Conservation (phyloP, 768 basidiomycete genomes). For the Clitopilus hobsonii region DNA sequence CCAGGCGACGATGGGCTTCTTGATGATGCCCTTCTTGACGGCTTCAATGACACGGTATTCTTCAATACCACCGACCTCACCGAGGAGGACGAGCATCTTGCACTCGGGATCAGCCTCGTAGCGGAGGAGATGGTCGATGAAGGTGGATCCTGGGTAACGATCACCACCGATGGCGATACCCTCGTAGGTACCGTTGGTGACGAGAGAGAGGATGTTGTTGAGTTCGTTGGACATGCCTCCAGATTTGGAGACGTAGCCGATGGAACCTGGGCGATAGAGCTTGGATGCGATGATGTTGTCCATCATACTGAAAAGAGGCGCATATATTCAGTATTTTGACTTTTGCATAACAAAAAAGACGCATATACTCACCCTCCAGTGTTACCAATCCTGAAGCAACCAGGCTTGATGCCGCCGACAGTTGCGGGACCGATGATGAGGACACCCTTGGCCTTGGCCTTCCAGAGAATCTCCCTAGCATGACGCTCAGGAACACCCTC, state of each 20-base stretch:
- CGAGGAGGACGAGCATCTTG: conserved; percentile 98
- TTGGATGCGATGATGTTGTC: conserved; percentile 99
- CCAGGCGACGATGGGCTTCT: conserved; percentile 99
- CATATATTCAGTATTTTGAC: conserved; percentile 4
- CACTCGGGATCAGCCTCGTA: conserved; percentile 97
- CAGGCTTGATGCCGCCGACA: conserved; percentile 99
- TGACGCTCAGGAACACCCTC: conserved; percentile 99
- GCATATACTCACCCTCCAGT: conserved; percentile 74
- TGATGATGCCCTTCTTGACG: conserved; percentile 89
- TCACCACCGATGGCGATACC: conserved; percentile 99
- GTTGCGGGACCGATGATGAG: conserved; percentile 95
- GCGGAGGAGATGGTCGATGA: conserved; percentile 97
- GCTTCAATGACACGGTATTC: conserved; percentile 99
- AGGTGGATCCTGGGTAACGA: conserved; percentile 96
- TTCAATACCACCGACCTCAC: conserved; percentile 98
- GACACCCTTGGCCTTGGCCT: conserved; percentile 80
- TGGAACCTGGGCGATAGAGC: conserved; percentile 95
- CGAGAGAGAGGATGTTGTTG: conserved; percentile 97
- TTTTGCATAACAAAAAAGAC: background rate
- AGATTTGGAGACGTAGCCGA: conserved; percentile 99
- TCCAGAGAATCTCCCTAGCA: conserved; percentile 91
- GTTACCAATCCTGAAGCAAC: conserved; percentile 99
- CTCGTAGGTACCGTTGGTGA: conserved; percentile 98
- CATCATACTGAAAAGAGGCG: conserved; percentile 75
- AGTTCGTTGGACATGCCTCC: conserved; percentile 99